These are phyloP conservation scores for Plasmodium blacklocki DNA, from an alignment of 169 alveolate species.

Conservation along the genomic window DNA sequence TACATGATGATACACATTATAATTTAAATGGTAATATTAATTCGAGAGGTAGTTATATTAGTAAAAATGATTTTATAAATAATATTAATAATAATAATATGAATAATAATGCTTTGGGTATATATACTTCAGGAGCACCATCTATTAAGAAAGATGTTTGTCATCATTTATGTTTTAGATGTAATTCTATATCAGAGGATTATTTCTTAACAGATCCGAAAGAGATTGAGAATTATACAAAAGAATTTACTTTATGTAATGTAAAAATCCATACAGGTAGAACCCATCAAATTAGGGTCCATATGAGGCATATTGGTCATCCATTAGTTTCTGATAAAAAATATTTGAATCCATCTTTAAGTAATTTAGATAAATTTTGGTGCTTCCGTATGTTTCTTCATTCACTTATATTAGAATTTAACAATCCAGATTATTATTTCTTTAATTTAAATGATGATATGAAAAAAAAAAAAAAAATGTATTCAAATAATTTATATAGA, in stretches of 20 bases:
- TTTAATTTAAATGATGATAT: conserved; percentile 46
- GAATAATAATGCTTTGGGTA: not conserved
- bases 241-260: conserved; percentile 81
- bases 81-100: not conserved
- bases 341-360: conserved; percentile 76
- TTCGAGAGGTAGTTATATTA: not conserved
- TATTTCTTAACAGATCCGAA: conserved; percentile 38
- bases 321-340: conserved; percentile 82
- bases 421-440: conserved; percentile 79
- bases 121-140: not conserved
- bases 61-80: not conserved
- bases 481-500: conserved; percentile 14
- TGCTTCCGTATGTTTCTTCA: conserved; percentile 84
- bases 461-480: conserved; percentile 42
- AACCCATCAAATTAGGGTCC: conserved; percentile 85
- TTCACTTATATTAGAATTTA: conserved; percentile 79
- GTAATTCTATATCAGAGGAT: conserved; percentile 69
- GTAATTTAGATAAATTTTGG: conserved; percentile 80
- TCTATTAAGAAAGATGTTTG: conserved; percentile 37
- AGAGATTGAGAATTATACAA: conserved; percentile 77
- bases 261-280: conserved; percentile 83
- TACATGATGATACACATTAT: not conserved
- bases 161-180: conserved; percentile 66
- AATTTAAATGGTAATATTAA: not conserved
- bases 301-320: conserved; percentile 84